Percentiles rank a stretch among this genome's conserved stretches.
Evolutionary conservation across 768 basidiomycete species (phyloP).

Genomic region (Suillus bovinus): DNA sequence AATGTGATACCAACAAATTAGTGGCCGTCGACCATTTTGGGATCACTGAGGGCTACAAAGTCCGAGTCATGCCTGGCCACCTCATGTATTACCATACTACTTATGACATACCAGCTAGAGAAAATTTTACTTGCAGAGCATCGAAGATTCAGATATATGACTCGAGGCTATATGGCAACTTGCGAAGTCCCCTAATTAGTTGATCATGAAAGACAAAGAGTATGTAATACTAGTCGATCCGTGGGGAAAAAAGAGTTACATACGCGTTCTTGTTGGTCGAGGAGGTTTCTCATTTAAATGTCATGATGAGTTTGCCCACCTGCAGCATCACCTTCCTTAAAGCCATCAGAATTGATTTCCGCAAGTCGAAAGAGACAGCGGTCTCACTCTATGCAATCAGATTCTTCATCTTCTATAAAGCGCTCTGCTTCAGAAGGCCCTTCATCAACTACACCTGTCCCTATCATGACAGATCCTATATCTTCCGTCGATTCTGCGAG

Average conservation of each 20-base stretch:
- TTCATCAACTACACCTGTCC: conserved; percentile 39
- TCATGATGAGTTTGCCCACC: conserved; percentile 52
- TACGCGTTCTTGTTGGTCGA: conserved; percentile 7
- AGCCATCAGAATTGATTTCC: conserved; percentile 34
- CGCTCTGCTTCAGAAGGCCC: conserved; percentile 74
- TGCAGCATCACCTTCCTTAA: conserved; percentile 44
- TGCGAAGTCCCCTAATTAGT: no score
- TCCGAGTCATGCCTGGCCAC: no score
- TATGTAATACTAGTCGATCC: no score
- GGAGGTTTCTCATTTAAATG: conserved; percentile 18
- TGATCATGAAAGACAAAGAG: no score
- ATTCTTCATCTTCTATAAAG: conserved; percentile 75
- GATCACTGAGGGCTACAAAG: no score
- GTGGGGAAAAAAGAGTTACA: conserved; percentile 5
- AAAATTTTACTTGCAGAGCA: no score
- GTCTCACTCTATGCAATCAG: conserved; percentile 74
- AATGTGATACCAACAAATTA: no score
- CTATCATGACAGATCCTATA: conserved; percentile 35
- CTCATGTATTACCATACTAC: no score
- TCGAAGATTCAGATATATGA: no score
- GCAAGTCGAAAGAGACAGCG: conserved; percentile 67
- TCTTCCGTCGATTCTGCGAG: conserved; percentile 38
- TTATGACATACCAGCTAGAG: no score
- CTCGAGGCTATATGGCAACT: no score
- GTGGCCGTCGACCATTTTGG: no score